These are phyloP conservation scores for Fusarium verticillioides DNA, from an alignment of 2,329 filamentous ascomycete species.

Conservation along the genomic window DNA sequence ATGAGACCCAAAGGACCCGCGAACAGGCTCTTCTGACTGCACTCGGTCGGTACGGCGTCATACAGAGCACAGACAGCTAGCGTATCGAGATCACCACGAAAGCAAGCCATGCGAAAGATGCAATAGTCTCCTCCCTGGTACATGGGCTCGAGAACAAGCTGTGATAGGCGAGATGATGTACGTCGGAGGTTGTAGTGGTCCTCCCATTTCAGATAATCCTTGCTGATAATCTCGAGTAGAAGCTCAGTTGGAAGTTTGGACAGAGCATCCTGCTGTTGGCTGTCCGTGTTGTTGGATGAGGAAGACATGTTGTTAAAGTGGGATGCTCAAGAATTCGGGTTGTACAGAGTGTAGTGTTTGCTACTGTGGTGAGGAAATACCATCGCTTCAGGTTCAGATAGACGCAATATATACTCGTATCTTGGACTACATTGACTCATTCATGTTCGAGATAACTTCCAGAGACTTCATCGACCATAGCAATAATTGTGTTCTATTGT, in stretches of 20 bases:
- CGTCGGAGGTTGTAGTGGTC: not conserved
- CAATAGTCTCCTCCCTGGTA: not conserved
- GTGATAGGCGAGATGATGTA: not conserved
- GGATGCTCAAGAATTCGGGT: not conserved
- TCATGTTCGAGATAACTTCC: not conserved
- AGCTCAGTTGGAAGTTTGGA: not conserved
- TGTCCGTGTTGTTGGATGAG: not conserved
- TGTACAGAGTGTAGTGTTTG: not conserved
- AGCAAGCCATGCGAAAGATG: not conserved
- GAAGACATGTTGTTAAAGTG: not conserved
- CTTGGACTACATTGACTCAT: not conserved
- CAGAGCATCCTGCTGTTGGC: not conserved
- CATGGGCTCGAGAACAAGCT: not conserved
- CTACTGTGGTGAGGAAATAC: too few species aligned
- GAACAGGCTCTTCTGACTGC: not conserved
- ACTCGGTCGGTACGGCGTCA: not conserved
- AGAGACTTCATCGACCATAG: not conserved
- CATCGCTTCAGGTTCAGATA: not conserved
- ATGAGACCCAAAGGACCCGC: not conserved
- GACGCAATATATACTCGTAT: not conserved
- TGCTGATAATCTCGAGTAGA: not conserved
- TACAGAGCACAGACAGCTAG: not conserved
- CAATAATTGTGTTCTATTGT: not conserved
- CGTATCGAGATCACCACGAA: not conserved
- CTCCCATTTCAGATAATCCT: not conserved